Base-by-base conservation (phyloP, 177 flowering plant species). In the Vitis hybrid region DNA sequence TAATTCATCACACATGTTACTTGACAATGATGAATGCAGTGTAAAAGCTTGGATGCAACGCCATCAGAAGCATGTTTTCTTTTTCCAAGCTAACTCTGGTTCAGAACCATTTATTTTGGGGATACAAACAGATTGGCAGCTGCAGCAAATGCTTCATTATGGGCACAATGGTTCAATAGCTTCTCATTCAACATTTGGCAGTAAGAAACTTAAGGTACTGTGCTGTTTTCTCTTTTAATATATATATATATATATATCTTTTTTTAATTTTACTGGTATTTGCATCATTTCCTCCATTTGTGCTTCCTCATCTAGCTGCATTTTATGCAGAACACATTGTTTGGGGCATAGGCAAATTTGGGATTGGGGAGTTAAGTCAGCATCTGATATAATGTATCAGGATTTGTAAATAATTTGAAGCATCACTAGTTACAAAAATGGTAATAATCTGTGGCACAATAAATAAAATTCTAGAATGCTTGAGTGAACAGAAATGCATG, bases 121-220 rank as follows among this genome's bases (percentile, higher is more conserved):
- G 11, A 75, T 87, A 63, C 91, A 87, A 74, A 83, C 89, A 53
- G 89, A 87, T 61, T 87, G 91, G 91, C 91, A 87, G 83, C 74
- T 87, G 75, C 89, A 85, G 64, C 87, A 87, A 73, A 82, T 84
- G 86, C 71, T 82, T 17, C 84, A 66, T 67, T 80, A 68, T 71
- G 91, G 91, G 24, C 80, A 81, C 53, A 76, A 80, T 63, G 75
- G 83, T 56, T 79, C 64, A 0, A 32, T 87, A 24, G 83, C 87
- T 64, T 78, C 72, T 67, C 82, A 87, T 80, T 83, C 91, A 50
- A 69, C 73, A 24, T 81, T 86, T 81, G 87, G 85, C 52, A 63
- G 71, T 61, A 85, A 81, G 70, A 85, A 81, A 71, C 76, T 87
- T 32, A 78, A 75, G 89, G 91, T 87, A 73, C 30, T 48, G 49